These are phyloP conservation scores for Cydonia oblonga DNA, from an alignment of 331 rosid species.

Conservation along the genomic window DNA sequence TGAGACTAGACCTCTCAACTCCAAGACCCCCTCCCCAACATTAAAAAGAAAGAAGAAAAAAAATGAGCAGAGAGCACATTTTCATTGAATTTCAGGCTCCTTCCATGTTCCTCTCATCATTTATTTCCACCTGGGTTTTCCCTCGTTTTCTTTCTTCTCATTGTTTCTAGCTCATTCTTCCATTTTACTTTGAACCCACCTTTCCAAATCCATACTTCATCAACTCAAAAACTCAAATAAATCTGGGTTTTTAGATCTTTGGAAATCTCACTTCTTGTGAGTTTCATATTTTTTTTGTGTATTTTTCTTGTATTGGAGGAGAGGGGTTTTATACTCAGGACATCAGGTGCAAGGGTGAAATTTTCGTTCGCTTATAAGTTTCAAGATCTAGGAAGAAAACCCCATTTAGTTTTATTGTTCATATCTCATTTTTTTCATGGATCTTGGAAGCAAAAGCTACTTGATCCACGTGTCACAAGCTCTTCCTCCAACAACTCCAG, in stretches of 20 bases:
- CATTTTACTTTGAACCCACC: neutral
- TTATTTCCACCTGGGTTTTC: slow-evolving; percentile 26
- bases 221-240: neutral
- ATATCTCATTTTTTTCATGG: slow-evolving; percentile 27
- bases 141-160: slow-evolving; percentile 9
- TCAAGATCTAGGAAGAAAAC: slow-evolving; percentile 28
- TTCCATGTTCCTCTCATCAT: slow-evolving; percentile 30
- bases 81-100: slow-evolving; percentile 12
- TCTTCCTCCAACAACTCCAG: slow-evolving; percentile 43
- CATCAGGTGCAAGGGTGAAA: neutral
- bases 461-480: slow-evolving; percentile 37
- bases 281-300: neutral
- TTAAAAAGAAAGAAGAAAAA: slow-evolving; percentile 1
- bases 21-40: neutral
- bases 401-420: slow-evolving; percentile 16
- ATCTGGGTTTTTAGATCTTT: slow-evolving; percentile 3
- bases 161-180: neutral
- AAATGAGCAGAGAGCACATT: slow-evolving; percentile 2
- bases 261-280: neutral
- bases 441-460: slow-evolving; percentile 39
- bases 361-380: neutral
- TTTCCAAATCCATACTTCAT: neutral
- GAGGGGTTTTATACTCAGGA: neutral
- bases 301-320: neutral
- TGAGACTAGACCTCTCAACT: slow-evolving; percentile 19